Base-by-base conservation (phyloP, 106 monocot genomes). In the Allium cepa region DNA sequence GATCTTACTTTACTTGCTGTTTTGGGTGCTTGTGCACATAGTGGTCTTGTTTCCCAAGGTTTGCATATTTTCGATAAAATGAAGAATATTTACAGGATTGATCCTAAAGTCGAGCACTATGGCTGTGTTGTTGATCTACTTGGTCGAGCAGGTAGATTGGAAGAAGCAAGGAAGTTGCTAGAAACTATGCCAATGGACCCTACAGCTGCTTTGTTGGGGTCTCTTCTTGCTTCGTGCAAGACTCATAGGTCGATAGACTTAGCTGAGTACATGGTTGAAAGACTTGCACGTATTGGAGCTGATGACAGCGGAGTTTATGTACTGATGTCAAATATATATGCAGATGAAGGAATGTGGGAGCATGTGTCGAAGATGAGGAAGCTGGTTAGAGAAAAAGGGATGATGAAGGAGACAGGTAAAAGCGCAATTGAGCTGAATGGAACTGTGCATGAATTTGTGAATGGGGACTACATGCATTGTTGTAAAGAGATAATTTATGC, bases 71-170 rank as follows among this genome's bases (percentile, higher is more conserved):
- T 84, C 26, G 12, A 76, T 17, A 79, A 66, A 16, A 83, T 83
- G 83, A 76, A 13, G 46, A 71, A 27, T 11, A 59, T 69, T 45
- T 84, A 70, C 17, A 17, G 57, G 8, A 62, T 67, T 9, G 70
- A 73, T 9, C 79, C 76, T 1, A 84, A 80, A 27, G 73, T 71
- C 9, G 84, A 84, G 59, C 84, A 84, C 26, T 84, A 84, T 49
- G 79, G 84, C 28, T 80, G 79, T 49, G 3, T 84, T n/a, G 73
- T 84, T 17, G 84, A 80, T 74, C 84, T 84, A 50, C 77, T 84
- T 5, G 73, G 84, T 10, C 84, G 84, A 26, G 69, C 84, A 10
- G 79, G 79, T 16, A 69, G 67, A 46, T n/a, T 84, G 59, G 26
- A 57, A 3, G 79, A 79, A 63, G 84, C 79, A 15, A 60, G 26